A percentile compares a stretch with the other conserved stretches of the same genome.
Evolutionary conservation across 2,329 filamentous ascomycete genomes (phyloP).

Genomic region (Cladosporium sp.): DNA sequence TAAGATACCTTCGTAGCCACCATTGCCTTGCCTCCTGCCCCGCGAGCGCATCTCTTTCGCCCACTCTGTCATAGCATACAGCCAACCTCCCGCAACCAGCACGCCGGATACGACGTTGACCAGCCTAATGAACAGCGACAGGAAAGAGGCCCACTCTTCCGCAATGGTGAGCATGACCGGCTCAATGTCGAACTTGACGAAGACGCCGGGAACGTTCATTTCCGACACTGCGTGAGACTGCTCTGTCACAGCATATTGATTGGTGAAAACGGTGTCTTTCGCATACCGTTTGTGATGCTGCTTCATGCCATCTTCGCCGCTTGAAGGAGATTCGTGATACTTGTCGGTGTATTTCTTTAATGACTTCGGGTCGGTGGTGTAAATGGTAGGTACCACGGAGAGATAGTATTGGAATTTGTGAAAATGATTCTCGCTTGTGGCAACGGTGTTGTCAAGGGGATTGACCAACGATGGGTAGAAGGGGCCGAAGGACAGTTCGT

Average conservation of each 20-base stretch:
- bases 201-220: constrained; percentile 73
- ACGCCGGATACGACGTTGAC: constrained; percentile 90
- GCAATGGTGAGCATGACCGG: constrained; percentile 82
- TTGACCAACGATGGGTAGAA: constrained; percentile 92
- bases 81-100: constrained; percentile 88
- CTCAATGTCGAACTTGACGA: constrained; percentile 99
- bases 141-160: constrained; percentile 69
- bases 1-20: constrained; percentile 7
- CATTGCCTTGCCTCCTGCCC: constrained; percentile 2
- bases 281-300: constrained; percentile 31
- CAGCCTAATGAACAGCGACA: constrained; percentile 70
- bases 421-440: constrained; percentile 69
- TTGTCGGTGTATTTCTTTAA: constrained; percentile 34
- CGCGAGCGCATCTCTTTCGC: constrained; percentile 37
- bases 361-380: constrained; percentile 49
- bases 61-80: constrained; percentile 81
- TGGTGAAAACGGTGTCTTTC: constrained; percentile 69
- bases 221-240: constrained; percentile 69
- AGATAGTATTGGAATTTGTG: constrained; percentile 98
- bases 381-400: constrained; percentile 88
- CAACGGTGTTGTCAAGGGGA: constrained; percentile 86
- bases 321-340: constrained; percentile 36
- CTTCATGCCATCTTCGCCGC: constrained; percentile 30
- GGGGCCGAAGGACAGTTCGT: constrained; percentile 92
- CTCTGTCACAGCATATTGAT: constrained; percentile 96